Evolutionary conservation across 441 rosid species (phyloP), one percentile per base, ranked within the genome.

Genomic region (Pelargonium citronellum): DNA sequence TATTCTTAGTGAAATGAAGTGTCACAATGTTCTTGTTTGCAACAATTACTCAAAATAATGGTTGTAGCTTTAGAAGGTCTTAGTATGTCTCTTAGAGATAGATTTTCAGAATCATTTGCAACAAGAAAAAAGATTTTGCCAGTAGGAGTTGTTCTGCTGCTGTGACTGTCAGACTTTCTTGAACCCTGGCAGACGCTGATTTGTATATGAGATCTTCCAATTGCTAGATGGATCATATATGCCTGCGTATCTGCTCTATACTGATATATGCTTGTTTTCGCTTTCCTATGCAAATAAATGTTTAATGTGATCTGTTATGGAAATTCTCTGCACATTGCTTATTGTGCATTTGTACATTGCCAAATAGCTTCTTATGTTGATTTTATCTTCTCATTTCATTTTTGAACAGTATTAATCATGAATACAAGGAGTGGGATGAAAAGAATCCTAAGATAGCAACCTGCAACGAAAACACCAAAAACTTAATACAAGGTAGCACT

Each of bases 381-480:
- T 74, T 65, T 34, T 19, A 51, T 68, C 24, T 30, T 66, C 75
- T 66, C 12, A 39, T 70, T 39, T 58, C 44, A 57, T 37, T 70
- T 7, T 72, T 79, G 63, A 69, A 71, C 84, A 92, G 98, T 83
- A 91, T 92, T 47, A 85, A 83, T 77, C 98, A 92, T 71, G 97
- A 91, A 67, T 91, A 89, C 79, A 91, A 92, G 84, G 87, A 87
- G 76, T 91, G 98, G 98, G 81, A 85, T 76, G 94, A 81, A 57
- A 87, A 83, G 60, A 86, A 87, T 82, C 91, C 98, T 67, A 91
- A 87, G 79, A 69, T 92, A 83, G 75, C 91, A 43, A 92, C 98
- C 19, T 92, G 98, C 84, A 91, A 92, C 67, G 90, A 86, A 77
- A 91, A 91, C 60, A 89, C 95, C 72, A 92, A 90, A 78, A 87